Evolutionary conservation across 495 filamentous ascomycete species (phyloP), one percentile per base, ranked within the genome.

Genomic region (Haplographium delicatum): DNA sequence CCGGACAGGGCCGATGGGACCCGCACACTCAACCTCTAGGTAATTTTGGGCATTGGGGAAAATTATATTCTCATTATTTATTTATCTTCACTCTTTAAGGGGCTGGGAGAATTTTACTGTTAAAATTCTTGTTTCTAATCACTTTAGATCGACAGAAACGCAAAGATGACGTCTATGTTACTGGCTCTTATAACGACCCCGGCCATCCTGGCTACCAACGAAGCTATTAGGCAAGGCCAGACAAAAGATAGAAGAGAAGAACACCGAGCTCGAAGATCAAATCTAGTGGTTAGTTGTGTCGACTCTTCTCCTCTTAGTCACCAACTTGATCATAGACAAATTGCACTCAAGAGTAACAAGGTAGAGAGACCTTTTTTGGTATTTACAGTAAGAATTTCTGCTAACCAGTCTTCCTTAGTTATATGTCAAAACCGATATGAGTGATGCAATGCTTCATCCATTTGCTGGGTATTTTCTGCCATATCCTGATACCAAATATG

Each of bases 381-480:
- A n/a, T n/a, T n/a, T n/a, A 62, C 52, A 57, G 64, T 18, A 60
- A 66, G 10, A 72, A 69, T 58, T 64, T 71, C 55, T 53, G 55
- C 10, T 27, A 7, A 38, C 18, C 7, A 7, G 38, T 16, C 7
- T 15, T 24, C 23, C 41, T 0, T 23, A 34, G 39, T 16, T 50
- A 15, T 41, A 34, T 31, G n/a, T 44, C 20, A 41, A 45, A 19
- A 19, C 43, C 1, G 54, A 47, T 20, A 11, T 26, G 11, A 47
- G 3, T 19, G 48, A 47, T 33, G 16, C 19, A 10, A 15, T 34
- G 20, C 15, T 43, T 1, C 76, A 76, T 62, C 73, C 70, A 27
- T 82, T 82, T 60, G 68, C 71, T 53, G 79, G 79, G 19, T 81
- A 76, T 59, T 81, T 73, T 61, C 76, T 81, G 47, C 70, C 69